A percentile compares a stretch with the other conserved stretches of the same genome.
These are phyloP conservation scores for Aspergillus sclerotiicarbonarius DNA, from an alignment of 495 filamentous ascomycete species.

Conservation along the genomic window DNA sequence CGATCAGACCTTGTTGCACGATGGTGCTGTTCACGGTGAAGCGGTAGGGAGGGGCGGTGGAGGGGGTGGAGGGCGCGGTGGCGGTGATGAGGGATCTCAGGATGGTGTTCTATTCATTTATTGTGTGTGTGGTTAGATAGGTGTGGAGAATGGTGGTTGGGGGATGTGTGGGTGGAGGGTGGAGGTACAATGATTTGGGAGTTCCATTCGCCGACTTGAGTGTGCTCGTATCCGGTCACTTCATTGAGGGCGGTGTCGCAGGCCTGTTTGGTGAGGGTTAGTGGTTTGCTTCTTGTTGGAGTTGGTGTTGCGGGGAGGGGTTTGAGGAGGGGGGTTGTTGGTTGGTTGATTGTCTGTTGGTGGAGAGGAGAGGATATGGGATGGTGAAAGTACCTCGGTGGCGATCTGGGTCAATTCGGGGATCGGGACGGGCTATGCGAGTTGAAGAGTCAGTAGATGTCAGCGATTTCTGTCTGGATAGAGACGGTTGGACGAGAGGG, in stretches of 20 bases:
- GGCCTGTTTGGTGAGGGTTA: slow-evolving; percentile 52
- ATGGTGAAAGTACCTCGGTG: slow-evolving; percentile 60
- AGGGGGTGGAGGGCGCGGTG: slow-evolving; percentile 57
- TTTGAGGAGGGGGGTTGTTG: slow-evolving; percentile 1
- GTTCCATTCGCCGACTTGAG: slow-evolving; percentile 81
- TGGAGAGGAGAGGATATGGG: neutral
- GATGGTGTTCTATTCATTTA: slow-evolving; percentile 69
- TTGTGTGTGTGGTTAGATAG: neutral
- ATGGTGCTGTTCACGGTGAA: slow-evolving; percentile 97
- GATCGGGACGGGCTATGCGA: slow-evolving; percentile 65
- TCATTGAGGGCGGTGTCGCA: slow-evolving; percentile 73
- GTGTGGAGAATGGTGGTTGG: neutral
- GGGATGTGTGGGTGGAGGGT: neutral
- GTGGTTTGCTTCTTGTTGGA: neutral
- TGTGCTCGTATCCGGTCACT: slow-evolving; percentile 76
- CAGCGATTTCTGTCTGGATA: neutral
- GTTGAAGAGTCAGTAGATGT: neutral
- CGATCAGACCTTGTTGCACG: slow-evolving; percentile 72
- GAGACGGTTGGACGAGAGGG: neutral
- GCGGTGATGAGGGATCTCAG: slow-evolving; percentile 83
- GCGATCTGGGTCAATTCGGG: slow-evolving; percentile 80
- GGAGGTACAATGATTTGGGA: slow-evolving; percentile 78
- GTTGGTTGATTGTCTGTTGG: neutral
- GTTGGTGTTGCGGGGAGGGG: neutral
- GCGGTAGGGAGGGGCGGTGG: slow-evolving; percentile 62